Evolutionary conservation across 2,329 filamentous ascomycete species (phyloP), one percentile per base, ranked within the genome.

Genomic region (Aspergillus glaucus): DNA sequence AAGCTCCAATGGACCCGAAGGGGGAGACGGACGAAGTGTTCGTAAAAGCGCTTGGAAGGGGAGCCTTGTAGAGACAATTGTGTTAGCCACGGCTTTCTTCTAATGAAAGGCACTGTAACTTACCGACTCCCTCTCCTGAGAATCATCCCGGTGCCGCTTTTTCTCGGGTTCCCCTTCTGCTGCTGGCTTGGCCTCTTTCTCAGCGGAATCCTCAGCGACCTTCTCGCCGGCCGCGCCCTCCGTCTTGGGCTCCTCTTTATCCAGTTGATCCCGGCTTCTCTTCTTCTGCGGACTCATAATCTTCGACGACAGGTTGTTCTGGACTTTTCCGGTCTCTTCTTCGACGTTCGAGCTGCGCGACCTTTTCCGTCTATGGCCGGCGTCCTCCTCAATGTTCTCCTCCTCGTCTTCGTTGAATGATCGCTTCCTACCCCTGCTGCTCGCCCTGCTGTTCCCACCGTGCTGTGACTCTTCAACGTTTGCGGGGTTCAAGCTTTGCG

Each of bases 21-120:
- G 73, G 70, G 12, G 73, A 75, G 14, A 71, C 59, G 4, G 67
- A 54, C 26, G 71, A 70, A 19, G 68, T 65, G 50, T 73, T 74
- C 41, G 68, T 62, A 51, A 76, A 76, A 12, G 67, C 69, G 48
- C 63, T 71, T 24, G 63, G 54, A 6, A 66, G 52, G 28, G 66
- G 55, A 21, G 54, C 59, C 65, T 70, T 34, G 30, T n/a, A 43
- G 24, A 34, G 40, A 26, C 40, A 12, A 19, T 48, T 40, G 45
- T 41, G 19, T 44, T 45, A 41, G 19, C 32, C 21, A 36, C 32
- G 7, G 12, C 6, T 36, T n/a, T n/a, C 6, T 5, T 47, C 4
- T 6, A 41, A 42, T 46, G 19, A 28, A 6, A 15, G 7, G 32
- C 28, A 47, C 15, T 52, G 51, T 43, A 26, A 65, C 66, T 50